These are phyloP conservation scores for Acacia concinna DNA, from an alignment of 331 rosid species.

Conservation along the genomic window DNA sequence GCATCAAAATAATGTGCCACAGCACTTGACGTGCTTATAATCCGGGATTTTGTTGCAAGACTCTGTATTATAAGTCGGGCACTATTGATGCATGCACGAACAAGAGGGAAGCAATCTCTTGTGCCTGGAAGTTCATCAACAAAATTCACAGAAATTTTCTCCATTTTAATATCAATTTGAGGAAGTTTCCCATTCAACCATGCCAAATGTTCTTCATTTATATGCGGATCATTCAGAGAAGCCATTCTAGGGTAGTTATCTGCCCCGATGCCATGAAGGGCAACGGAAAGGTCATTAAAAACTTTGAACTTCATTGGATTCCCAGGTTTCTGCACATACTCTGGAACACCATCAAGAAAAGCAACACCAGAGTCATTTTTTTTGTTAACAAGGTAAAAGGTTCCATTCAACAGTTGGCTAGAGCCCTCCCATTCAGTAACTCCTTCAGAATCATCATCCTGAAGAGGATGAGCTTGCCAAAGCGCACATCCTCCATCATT, in stretches of 20 bases:
- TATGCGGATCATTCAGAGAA: slow-evolving; percentile 32
- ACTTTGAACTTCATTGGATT: slow-evolving; percentile 86
- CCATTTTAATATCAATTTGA: slow-evolving; percentile 54
- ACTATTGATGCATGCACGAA: slow-evolving; percentile 53
- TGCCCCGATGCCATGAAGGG: slow-evolving; percentile 41
- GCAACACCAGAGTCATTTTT: slow-evolving; percentile 82
- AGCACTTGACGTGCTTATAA: slow-evolving; percentile 63
- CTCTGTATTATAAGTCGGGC: slow-evolving; percentile 61
- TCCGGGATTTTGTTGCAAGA: slow-evolving; percentile 65
- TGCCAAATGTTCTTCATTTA: slow-evolving; percentile 43
- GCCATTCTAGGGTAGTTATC: slow-evolving; percentile 46
- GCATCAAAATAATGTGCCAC: slow-evolving; percentile 68
- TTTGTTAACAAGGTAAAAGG: slow-evolving; percentile 74
- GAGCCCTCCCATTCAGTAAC: slow-evolving; percentile 63
- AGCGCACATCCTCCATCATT: slow-evolving; percentile 60
- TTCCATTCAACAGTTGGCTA: slow-evolving; percentile 55
- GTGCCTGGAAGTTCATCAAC: slow-evolving; percentile 72
- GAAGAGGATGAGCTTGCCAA: slow-evolving; percentile 62
- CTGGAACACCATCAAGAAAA: slow-evolving; percentile 75
- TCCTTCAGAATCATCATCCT: slow-evolving; percentile 50
- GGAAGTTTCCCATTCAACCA: slow-evolving; percentile 51
- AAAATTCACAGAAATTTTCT: slow-evolving; percentile 61
- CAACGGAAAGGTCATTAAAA: slow-evolving; percentile 45
- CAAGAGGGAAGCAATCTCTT: slow-evolving; percentile 68
- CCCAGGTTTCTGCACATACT: slow-evolving; percentile 88